Evolutionary conservation across 306 rosid species (phyloP), one percentile per base, ranked within the genome.

Genomic region (Quercus variabilis): DNA sequence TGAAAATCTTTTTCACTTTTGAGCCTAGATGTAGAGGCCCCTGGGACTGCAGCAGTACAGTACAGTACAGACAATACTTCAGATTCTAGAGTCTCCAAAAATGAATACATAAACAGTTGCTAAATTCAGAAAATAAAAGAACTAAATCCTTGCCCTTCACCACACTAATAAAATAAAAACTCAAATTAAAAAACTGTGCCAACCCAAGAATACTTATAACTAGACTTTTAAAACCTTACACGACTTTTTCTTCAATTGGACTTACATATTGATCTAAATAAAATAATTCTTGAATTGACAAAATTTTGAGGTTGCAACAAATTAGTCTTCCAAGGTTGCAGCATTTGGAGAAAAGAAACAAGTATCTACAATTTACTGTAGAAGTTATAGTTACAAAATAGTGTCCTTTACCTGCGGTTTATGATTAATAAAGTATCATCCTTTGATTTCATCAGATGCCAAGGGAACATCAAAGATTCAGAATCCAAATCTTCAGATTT

Each of bases 371-470:
- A 21, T 57, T 60, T 82, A 82, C 2, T 57, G 15, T 30, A 30
- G 35, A n/a, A 19, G 26, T 18, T 35, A 33, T 33, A 35, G 15
- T 18, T 18, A 31, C 1, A 33, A 65, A 65, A 56, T n/a, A 26
- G 19, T 83, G 69, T 63, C 69, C 26, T 73, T 79, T 77, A 86
- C 99, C 99, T 90, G 78, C 84, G 91, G 65, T 92, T 88, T 71
- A 90, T 79, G 82, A 95, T 77, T 73, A 85, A 83, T 55, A 91
- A 59, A 56, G 71, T 89, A 33, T 87, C 89, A 17, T 91, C 97
- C 69, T 18, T 86, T 77, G 92, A 86, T 83, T 88, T 88, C 72
- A 95, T 80, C 79, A 95, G 72, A 84, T 95, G 92, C 98, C 99
- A 95, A n/a, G 99, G 99, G 78, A 86, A 95, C 83, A 76, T 58